Evolutionary conservation across 805 yeast species (phyloP).

Genomic region (Yarrowia sp.): DNA sequence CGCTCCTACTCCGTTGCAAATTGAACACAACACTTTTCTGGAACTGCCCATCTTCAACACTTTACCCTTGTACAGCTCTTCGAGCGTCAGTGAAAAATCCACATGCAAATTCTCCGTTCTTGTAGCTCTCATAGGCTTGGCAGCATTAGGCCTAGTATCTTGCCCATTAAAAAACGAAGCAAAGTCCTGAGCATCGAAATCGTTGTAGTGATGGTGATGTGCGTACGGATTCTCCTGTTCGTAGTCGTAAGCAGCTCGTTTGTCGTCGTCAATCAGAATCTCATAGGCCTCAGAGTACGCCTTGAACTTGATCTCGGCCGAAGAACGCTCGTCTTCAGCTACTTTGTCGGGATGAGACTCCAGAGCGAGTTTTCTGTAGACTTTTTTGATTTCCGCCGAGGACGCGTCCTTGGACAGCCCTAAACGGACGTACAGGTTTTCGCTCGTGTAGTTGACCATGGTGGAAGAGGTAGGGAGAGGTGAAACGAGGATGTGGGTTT

Average conservation of each 20-base stretch:
- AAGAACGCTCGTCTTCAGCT: conserved; percentile 59
- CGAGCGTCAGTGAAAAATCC: conserved; percentile 61
- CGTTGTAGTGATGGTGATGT: conserved; percentile 37
- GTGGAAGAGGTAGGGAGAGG: not conserved
- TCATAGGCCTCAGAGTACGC: conserved; percentile 86
- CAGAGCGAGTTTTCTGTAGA: conserved; percentile 81
- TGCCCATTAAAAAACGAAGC: conserved; percentile 40
- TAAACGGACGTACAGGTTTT: conserved; percentile 57
- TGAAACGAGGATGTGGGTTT: not conserved
- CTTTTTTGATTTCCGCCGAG: conserved; percentile 70
- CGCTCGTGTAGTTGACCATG: conserved; percentile 22
- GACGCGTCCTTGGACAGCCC: conserved; percentile 69
- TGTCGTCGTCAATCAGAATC: conserved; percentile 60
- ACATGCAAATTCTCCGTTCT: conserved; percentile 66
- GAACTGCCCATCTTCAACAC: conserved; percentile 68
- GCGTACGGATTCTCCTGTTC: conserved; percentile 32
- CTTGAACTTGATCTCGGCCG: conserved; percentile 76
- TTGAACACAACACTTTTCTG: conserved; percentile 67
- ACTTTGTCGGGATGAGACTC: conserved; percentile 88
- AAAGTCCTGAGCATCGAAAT: conserved; percentile 71
- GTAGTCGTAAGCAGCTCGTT: conserved; percentile 41
- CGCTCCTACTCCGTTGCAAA: conserved; percentile 77
- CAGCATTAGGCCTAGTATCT: conserved; percentile 16
- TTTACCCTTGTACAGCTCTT: conserved; percentile 78
- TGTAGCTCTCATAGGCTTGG: not conserved